Evolutionary conservation across 1,284 basidiomycete species (phyloP).

Genomic region (Sanghuangporus sanghuang): DNA sequence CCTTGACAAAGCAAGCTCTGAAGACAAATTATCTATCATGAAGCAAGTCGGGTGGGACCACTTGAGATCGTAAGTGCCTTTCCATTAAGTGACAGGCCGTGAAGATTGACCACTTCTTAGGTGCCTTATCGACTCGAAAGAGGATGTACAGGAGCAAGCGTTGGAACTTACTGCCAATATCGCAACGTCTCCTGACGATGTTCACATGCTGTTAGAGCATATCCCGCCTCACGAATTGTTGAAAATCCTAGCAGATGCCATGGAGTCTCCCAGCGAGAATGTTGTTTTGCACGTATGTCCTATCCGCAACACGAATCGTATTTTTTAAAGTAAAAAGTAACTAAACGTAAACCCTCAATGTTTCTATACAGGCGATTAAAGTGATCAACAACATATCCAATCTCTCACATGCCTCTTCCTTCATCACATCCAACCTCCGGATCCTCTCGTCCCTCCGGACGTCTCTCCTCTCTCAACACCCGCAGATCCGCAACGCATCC

Average conservation of each 20-base stretch:
- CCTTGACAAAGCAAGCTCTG: constrained; percentile 52
- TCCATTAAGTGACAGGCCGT: background rate
- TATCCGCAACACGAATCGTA: background rate
- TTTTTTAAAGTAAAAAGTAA: background rate
- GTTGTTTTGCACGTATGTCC: constrained; percentile 45
- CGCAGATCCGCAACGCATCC: constrained; percentile 55
- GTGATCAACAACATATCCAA: constrained; percentile 64
- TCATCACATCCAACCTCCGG: constrained; percentile 40
- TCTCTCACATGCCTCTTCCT: constrained; percentile 37
- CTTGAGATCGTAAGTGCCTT: constrained; percentile 41
- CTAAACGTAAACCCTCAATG: background rate
- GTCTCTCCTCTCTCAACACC: constrained; percentile 51
- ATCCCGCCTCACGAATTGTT: constrained; percentile 44
- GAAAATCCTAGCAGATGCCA: constrained; percentile 36
- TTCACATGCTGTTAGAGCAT: constrained; percentile 52
- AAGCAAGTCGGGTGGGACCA: constrained; percentile 55
- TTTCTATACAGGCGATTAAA: constrained; percentile 41
- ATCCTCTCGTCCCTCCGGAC: constrained; percentile 49
- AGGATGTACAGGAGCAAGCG: constrained; percentile 60
- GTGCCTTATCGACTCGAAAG: constrained; percentile 43
- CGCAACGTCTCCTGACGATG: constrained; percentile 44
- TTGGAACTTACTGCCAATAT: constrained; percentile 59
- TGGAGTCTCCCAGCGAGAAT: constrained; percentile 45
- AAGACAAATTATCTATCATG: constrained; percentile 63
- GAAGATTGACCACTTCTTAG: constrained; percentile 26